A percentile compares a stretch with the other conserved stretches of the same genome.
Evolutionary conservation across 495 filamentous ascomycete species (phyloP).

Genomic region (Penicillium lagena): DNA sequence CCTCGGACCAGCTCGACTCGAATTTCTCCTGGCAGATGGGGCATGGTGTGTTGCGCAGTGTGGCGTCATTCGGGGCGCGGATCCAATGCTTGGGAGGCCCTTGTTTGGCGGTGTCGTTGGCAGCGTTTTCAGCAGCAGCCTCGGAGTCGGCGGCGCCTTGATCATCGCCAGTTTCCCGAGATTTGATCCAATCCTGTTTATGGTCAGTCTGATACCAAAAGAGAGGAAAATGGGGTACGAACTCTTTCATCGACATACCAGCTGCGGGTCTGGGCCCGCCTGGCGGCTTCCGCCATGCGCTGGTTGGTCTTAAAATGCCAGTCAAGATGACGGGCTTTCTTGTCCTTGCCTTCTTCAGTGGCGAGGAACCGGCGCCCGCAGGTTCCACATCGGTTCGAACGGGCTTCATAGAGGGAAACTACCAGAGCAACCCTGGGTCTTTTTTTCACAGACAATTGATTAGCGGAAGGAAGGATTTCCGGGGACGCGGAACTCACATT

Average conservation of each 20-base stretch:
- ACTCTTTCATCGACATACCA: constrained; percentile 93
- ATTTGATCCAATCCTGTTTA: constrained; percentile 78
- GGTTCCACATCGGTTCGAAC: constrained; percentile 79
- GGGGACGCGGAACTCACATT: constrained; percentile 47
- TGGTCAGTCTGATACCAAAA: constrained; percentile 4
- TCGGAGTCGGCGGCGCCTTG: constrained; percentile 37
- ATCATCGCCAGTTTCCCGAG: constrained; percentile 66
- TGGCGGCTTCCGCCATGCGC: constrained; percentile 74
- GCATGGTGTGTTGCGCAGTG: constrained; percentile 64
- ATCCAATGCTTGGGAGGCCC: constrained; percentile 70
- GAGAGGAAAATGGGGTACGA: constrained; percentile 28
- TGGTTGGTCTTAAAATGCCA: constrained; percentile 97
- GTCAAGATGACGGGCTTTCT: constrained; percentile 90
- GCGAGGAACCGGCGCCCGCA: constrained; percentile 82
- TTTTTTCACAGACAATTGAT: constrained; percentile 17
- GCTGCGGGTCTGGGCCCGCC: constrained; percentile 77
- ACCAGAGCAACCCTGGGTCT: constrained; percentile 73
- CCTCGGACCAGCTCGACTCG: constrained; percentile 80
- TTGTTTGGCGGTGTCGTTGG: constrained; percentile 38
- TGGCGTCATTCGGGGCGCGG: constrained; percentile 71
- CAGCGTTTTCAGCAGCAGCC: constrained; percentile 25
- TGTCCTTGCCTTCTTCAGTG: constrained; percentile 68
- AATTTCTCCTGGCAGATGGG: constrained; percentile 96
- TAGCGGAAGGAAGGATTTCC: too few relatives aligned
- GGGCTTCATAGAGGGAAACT: constrained; percentile 64